Percentiles rank a stretch among this genome's conserved stretches.
phyloP scores from a whole-genome alignment of 2,329 filamentous ascomycete genomes.

The Talaromyces sp. region DNA sequence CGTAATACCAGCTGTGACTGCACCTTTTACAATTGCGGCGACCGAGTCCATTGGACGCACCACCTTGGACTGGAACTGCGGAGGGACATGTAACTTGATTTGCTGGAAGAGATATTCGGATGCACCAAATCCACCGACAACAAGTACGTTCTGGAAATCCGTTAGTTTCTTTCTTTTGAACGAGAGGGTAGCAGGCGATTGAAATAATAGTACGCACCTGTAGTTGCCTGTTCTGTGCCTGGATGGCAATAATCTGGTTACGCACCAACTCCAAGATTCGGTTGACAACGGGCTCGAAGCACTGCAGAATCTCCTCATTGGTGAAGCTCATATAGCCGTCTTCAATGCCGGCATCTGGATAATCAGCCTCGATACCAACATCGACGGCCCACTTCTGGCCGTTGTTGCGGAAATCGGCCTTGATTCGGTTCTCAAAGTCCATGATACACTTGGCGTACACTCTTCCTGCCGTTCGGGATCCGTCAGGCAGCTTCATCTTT shows the following conservation, averaged over 20 bases:
- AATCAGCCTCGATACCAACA: constrained; percentile 96
- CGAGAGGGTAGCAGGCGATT: not conserved
- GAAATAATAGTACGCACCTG: constrained; percentile 51
- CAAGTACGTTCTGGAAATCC: constrained; percentile 68
- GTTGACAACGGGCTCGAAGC: constrained; percentile 97
- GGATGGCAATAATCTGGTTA: constrained; percentile 98
- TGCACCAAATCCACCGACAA: constrained; percentile 96
- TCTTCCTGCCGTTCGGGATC: constrained; percentile 93
- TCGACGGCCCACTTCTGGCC: constrained; percentile 99
- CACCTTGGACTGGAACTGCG: constrained; percentile 97
- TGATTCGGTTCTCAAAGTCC: constrained; percentile 99
- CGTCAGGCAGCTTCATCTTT: constrained; percentile 98
- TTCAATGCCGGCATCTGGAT: constrained; percentile 94
- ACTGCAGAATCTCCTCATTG: constrained; percentile 97
- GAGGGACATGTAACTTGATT: constrained; percentile 96
- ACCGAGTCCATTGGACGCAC: constrained; percentile 98
- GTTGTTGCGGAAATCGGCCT: constrained; percentile 98
- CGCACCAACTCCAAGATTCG: constrained; percentile 91
- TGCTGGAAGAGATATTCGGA: constrained; percentile 99
- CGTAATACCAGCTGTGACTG: constrained; percentile 94
- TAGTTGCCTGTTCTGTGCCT: constrained; percentile 87
- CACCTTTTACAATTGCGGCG: constrained; percentile 96
- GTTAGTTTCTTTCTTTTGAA: not conserved
- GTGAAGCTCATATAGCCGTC: constrained; percentile 99
- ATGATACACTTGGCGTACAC: constrained; percentile 99